Evolutionary conservation across 1,139 yeast species (phyloP), one percentile per base, ranked within the genome.

Genomic region (Starmera stellimalicola): DNA sequence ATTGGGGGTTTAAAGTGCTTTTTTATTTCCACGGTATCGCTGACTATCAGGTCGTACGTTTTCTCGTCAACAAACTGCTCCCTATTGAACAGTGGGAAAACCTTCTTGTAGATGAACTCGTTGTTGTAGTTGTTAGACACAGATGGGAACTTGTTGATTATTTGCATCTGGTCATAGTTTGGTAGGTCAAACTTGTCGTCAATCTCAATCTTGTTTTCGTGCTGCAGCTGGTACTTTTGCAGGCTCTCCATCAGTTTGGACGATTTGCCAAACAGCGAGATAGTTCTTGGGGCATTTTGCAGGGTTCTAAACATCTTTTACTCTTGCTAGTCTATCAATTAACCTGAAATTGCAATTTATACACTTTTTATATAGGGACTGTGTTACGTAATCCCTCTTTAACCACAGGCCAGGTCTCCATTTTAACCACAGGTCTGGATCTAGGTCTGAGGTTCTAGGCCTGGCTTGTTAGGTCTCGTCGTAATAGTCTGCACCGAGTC

Each of bases 1-100:
- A 76, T 58, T 0, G 77, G 81, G 6, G 69, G 55, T 7, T 48
- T 48, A 36, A 60, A 60, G 10, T 24, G 16, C 4, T 22, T 17
- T 4, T 20, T 17, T 24, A 27, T 18, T n/a, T 6, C 17, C n/a
- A n/a, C n/a, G n/a, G n/a, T n/a, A 6, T 14, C 17, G 11, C 20
- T 31, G 15, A 24, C 18, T 9, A 33, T 34, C 34, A 40, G 35
- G 16, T 33, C 28, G 3, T 33, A 17, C n/a, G 32, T 20, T 38
- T 51, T 37, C 22, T 40, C 18, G 33, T 40, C 29, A 34, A 39
- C 32, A 40, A 42, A 22, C 11, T 22, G 25, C 8, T n/a, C 11
- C 12, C 14, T n/a, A 6, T 8, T 6, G 8, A 22, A 22, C 25
- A 22, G 12, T 2, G 55, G 55, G 30, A 50, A 49, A 3, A 38